A percentile compares a stretch with the other conserved stretches of the same genome.
Conservation (phyloP, 129 eudicot species). For the Erigeron canadensis region DNA sequence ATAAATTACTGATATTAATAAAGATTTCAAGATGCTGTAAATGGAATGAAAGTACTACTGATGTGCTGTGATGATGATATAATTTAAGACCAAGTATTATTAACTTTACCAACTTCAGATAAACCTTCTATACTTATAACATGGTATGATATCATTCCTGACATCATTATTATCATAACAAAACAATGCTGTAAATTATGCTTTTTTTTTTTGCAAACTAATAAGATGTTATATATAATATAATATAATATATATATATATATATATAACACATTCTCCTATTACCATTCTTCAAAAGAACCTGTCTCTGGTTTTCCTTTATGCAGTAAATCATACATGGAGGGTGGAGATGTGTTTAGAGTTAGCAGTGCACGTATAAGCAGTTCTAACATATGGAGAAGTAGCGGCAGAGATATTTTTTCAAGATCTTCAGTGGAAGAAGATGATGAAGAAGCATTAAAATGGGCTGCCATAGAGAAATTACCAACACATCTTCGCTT, state of each 20-base stretch:
- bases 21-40: conserved; percentile 29
- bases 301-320: conserved; percentile 3
- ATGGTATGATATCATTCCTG: conserved; percentile 39
- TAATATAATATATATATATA: conserved; percentile 30
- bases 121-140: conserved; percentile 33
- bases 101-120: conserved; percentile 32
- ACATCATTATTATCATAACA: conserved; percentile 34
- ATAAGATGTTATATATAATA: conserved; percentile 34
- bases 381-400: conserved; percentile 66
- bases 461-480: conserved; percentile 93
- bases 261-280: conserved; percentile 23
- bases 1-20: conserved; percentile 16
- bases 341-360: conserved; percentile 53
- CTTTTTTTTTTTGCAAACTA: neutral
- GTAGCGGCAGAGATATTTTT: conserved; percentile 58
- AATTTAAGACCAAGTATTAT: conserved; percentile 33
- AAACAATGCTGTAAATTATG: conserved; percentile 24
- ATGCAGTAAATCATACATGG: conserved; percentile 42
- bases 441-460: conserved; percentile 87
- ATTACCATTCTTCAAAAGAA: conserved; percentile 19
- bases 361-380: conserved; percentile 57
- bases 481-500: conserved; percentile 74
- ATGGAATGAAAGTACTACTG: conserved; percentile 27
- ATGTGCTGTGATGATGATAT: conserved; percentile 24
- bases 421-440: conserved; percentile 57